Evolutionary conservation across 768 basidiomycete genomes (phyloP), one percentile per base, ranked within the genome.

Genomic region (Suillus discolor): DNA sequence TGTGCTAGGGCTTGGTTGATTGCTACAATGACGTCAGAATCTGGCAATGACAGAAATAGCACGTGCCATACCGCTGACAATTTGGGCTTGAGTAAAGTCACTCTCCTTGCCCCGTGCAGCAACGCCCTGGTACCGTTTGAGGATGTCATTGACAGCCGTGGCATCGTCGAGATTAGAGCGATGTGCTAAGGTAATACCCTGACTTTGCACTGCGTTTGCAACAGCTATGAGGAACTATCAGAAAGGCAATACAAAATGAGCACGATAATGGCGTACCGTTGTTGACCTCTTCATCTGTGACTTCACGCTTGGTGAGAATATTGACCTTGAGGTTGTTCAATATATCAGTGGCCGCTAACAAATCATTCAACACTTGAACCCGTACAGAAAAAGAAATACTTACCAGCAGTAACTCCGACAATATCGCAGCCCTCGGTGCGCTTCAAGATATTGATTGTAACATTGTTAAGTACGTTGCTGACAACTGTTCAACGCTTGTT

Each of bases 31-130:
- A 8, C 11, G 5, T 59, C 7, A 59, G 38, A 16, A 59, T 11
- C 1, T 0, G 1, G 23, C 8, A 1, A 5, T 16, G 1, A 25
- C 16, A 25, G 0, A 18, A 18, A 5, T 7, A 15, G 2, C 2
- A 8, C 4, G 3, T 25, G 0, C 5, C 38, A 18, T 18, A 59
- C 57, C 8, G 4, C 4, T 4, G 1, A 5, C n/a, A 6, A 59
- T 6, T 4, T 38, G 31, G 31, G 31, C 6, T 31, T 31, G 1
- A 31, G 6, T 31, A 31, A 6, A 31, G 31, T 5, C 4, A 31
- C 6, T 6, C 6, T 4, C 31, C 31, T 31, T 31, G 6, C 4
- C 31, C 31, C 31, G 31, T 6, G 7, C 11, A 38, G 0, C 36
- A 38, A 8, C 11, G 36, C 36, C 36, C 8, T 11, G 1, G 11